A percentile compares a stretch with the other conserved stretches of the same genome.
phyloP scores from a whole-genome alignment of 805 yeast species.

The Zygosaccharomyces lentus region DNA sequence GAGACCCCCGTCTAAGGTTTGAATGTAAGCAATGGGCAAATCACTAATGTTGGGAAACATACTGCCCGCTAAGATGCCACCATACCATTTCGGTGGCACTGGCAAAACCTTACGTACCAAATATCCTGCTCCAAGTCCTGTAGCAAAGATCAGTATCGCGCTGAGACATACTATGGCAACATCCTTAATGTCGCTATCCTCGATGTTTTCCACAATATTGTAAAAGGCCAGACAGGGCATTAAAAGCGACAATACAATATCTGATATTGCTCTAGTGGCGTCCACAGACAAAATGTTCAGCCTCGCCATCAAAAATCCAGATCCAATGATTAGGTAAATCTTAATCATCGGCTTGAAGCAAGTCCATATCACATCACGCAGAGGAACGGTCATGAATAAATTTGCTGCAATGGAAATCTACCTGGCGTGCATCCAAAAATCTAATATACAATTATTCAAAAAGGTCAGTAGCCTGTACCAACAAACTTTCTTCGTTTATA shows the following conservation, averaged over 20 bases:
- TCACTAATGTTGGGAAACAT: constrained; percentile 72
- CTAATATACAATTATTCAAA: not conserved
- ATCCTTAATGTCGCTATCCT: constrained; percentile 60
- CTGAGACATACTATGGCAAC: constrained; percentile 60
- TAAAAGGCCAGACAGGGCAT: constrained; percentile 65
- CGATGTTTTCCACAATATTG: constrained; percentile 56
- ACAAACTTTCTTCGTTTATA: not conserved
- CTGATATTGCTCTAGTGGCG: constrained; percentile 60
- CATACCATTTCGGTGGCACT: constrained; percentile 64
- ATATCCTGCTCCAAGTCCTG: constrained; percentile 48
- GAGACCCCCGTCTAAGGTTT: constrained; percentile 59
- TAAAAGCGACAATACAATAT: constrained; percentile 54
- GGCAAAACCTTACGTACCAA: constrained; percentile 33
- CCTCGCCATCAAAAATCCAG: constrained; percentile 61
- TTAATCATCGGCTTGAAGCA: constrained; percentile 75
- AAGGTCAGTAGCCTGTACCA: not conserved
- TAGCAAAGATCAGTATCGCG: constrained; percentile 46
- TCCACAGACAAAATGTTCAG: constrained; percentile 56
- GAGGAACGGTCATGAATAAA: constrained; percentile 24
- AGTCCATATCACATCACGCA: constrained; percentile 37
- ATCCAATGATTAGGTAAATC: constrained; percentile 63
- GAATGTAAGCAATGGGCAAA: constrained; percentile 71
- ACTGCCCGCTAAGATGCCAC: constrained; percentile 67
- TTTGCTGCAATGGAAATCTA: not conserved
- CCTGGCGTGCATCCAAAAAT: not conserved